Conservation (phyloP, 192 early-diverging fungal genomes). For the Thoreauomyces humboldtii region DNA sequence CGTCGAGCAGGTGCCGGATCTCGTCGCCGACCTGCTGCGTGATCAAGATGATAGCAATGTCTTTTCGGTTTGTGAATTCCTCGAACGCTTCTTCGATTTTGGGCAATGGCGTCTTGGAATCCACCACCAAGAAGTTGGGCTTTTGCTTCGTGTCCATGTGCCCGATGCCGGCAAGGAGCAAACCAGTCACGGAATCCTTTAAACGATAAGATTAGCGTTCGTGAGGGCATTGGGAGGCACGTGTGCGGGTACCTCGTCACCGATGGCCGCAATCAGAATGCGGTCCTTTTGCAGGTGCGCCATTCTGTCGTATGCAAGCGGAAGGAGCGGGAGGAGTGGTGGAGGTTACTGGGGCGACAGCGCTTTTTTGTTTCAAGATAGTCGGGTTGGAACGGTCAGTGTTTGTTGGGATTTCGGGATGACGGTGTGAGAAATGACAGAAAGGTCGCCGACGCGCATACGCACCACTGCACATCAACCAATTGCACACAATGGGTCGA, state of each 20-base stretch:
- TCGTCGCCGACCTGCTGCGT: constrained; percentile 96
- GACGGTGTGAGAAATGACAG: too few relatives aligned
- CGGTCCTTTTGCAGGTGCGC: constrained; percentile 43
- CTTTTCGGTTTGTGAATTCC: constrained; percentile 87
- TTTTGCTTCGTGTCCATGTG: constrained; percentile 90
- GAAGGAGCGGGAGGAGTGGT: too few relatives aligned
- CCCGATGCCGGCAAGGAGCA: constrained; percentile 96
- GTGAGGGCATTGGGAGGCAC: neutral
- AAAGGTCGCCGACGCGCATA: too few relatives aligned
- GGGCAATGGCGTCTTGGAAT: constrained; percentile 47
- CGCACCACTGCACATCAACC: too few relatives aligned
- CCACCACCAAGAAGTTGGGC: constrained; percentile 92
- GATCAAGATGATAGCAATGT: constrained; percentile 97
- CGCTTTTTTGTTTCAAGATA: too few relatives aligned
- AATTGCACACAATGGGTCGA: too few relatives aligned
- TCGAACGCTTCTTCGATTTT: constrained; percentile 67
- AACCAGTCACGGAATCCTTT: constrained; percentile 78
- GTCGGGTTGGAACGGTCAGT: too few relatives aligned
- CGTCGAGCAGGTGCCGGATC: constrained; percentile 87
- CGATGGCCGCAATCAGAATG: constrained; percentile 50
- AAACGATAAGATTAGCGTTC: neutral
- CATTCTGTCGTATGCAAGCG: too few relatives aligned
- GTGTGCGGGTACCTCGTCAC: constrained; percentile 45
- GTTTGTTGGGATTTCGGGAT: too few relatives aligned
- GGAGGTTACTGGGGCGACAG: too few relatives aligned